A percentile compares a stretch with the other conserved stretches of the same genome.
Evolutionary conservation across 2,329 filamentous ascomycete species (phyloP).

Genomic region (Verticillium alfalfae): DNA sequence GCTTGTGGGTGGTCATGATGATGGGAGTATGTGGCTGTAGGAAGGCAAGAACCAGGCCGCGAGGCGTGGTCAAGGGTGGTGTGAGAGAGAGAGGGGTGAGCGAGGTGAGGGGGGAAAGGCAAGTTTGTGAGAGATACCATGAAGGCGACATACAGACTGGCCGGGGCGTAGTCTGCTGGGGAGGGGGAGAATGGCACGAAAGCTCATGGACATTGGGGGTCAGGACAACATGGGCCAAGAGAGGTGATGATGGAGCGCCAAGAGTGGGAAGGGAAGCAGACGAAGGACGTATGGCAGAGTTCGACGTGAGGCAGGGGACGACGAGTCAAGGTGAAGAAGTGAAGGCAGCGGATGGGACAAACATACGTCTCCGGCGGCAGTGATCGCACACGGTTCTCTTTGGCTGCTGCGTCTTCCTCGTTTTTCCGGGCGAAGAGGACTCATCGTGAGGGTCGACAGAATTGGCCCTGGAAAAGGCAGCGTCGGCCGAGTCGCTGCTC

Average conservation of each 20-base stretch:
- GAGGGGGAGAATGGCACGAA: constrained; percentile 12
- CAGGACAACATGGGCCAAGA: too few relatives aligned
- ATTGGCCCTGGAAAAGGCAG: constrained; percentile 2
- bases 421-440: constrained; percentile 5
- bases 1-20: background rate
- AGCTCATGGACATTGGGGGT: constrained; percentile 3
- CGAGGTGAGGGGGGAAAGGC: too few relatives aligned
- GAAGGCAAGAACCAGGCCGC: too few relatives aligned
- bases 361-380: constrained; percentile 35
- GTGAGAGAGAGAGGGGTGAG: background rate
- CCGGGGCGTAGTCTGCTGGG: constrained; percentile 11
- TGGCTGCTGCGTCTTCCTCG: constrained; percentile 9
- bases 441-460: constrained; percentile 12
- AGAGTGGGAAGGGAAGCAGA: too few relatives aligned
- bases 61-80: too few relatives aligned
- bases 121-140: constrained; percentile 2
- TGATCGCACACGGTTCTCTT: constrained; percentile 39
- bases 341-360: background rate
- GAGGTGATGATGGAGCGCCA: too few relatives aligned
- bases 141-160: constrained; percentile 7
- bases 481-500: background rate
- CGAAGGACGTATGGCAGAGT: too few relatives aligned
- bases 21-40: background rate
- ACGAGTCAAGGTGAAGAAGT: background rate
- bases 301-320: too few relatives aligned